Percentiles rank a stretch among this genome's conserved stretches.
These are phyloP conservation scores for Zygnema circumcarinatum DNA, from an alignment of 139 green algal genomes.

Conservation along the genomic window DNA sequence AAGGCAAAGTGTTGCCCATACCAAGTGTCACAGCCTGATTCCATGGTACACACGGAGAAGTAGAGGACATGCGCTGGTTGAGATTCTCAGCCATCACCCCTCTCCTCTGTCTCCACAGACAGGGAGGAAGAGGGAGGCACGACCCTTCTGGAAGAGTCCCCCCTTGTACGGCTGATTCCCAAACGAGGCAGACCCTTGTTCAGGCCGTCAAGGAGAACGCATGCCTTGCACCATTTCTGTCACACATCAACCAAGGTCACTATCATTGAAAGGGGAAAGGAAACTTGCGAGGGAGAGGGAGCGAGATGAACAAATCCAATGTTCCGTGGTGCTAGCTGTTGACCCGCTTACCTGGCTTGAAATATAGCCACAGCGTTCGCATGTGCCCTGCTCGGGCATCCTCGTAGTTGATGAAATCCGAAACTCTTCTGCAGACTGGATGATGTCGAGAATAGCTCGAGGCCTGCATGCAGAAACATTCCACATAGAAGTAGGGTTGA, in stretches of 20 bases:
- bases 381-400: conserved; percentile 63
- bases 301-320: background rate
- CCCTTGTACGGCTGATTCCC: conserved; percentile 40
- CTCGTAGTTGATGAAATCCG: conserved; percentile 35
- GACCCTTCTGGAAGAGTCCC: too few relatives aligned
- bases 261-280: background rate
- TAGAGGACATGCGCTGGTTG: too few relatives aligned
- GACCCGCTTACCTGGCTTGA: conserved; percentile 63
- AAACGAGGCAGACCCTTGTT: conserved; percentile 59
- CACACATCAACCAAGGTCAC: background rate
- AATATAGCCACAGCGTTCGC: conserved; percentile 63
- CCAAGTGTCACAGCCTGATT: too few relatives aligned
- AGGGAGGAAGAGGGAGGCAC: too few relatives aligned
- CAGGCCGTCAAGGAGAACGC: conserved; percentile 63
- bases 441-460: conserved; percentile 64
- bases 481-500: too few relatives aligned
- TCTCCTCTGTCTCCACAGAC: too few relatives aligned
- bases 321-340: background rate
- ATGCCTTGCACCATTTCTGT: conserved; percentile 62
- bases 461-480: conserved; percentile 29
- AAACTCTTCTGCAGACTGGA: conserved; percentile 62
- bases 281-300: conserved; percentile 5
- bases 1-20: too few relatives aligned
- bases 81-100: too few relatives aligned
- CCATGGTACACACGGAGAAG: too few relatives aligned